Conservation (phyloP, 768 basidiomycete genomes). For the Leccinum rimulosum region DNA sequence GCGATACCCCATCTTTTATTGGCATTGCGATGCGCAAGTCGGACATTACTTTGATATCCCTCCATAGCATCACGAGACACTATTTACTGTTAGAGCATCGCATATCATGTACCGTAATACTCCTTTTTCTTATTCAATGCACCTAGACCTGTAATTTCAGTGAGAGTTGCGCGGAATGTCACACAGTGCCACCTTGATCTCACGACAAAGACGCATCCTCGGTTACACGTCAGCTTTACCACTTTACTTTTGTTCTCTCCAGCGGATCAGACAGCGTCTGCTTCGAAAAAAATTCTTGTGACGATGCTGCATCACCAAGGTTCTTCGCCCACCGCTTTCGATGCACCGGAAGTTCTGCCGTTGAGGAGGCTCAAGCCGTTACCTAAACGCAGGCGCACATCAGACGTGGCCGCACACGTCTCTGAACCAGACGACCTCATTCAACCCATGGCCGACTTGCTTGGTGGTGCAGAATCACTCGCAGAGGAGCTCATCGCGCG, state of each 20-base stretch:
- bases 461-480: constrained; percentile 44
- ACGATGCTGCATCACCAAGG: constrained; percentile 48
- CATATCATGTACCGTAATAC: constrained; percentile 49
- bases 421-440: constrained; percentile 28
- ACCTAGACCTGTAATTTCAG: constrained; percentile 12
- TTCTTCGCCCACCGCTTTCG: constrained; percentile 55
- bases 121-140: constrained; percentile 29
- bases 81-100: constrained; percentile 64
- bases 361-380: constrained; percentile 72
- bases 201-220: constrained; percentile 10
- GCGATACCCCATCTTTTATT: constrained; percentile 47
- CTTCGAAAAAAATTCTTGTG: constrained; percentile 16
- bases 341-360: constrained; percentile 60
- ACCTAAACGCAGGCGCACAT: constrained; percentile 70
- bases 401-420: constrained; percentile 28
- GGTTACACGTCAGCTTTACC: constrained; percentile 33
- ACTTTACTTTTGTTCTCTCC: constrained; percentile 12
- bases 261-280: constrained; percentile 15
- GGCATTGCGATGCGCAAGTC: constrained; percentile 47
- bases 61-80: constrained; percentile 56
- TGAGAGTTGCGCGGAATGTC: background rate
- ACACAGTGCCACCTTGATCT: constrained; percentile 17
- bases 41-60: constrained; percentile 43
- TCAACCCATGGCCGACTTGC: constrained; percentile 32
- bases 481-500: constrained; percentile 59